These are phyloP conservation scores for Geotrichum fermentans DNA, from an alignment of 1,139 yeast genomes.

Conservation along the genomic window DNA sequence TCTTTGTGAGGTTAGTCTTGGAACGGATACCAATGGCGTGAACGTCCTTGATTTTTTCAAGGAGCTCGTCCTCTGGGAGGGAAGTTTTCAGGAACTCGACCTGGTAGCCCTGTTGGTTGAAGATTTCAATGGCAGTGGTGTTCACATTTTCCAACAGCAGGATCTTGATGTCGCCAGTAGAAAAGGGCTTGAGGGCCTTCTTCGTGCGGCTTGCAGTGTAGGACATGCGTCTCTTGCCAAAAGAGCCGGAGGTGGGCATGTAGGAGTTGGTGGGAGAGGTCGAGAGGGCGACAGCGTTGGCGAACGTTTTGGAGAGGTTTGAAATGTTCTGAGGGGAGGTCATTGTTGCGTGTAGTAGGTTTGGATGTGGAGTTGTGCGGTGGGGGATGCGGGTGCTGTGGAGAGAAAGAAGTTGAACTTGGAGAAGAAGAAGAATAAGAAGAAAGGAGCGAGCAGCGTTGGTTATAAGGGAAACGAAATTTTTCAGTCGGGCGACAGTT, in stretches of 20 bases:
- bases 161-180: conserved; percentile 88
- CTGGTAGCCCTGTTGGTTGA: conserved; percentile 89
- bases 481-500: no score
- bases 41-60: conserved; percentile 87
- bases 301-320: conserved; percentile 48
- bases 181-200: conserved; percentile 79
- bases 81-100: conserved; percentile 91
- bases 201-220: conserved; percentile 31
- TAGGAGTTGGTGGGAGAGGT: conserved; percentile 47
- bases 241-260: conserved; percentile 37
- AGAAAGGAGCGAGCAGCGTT: not conserved
- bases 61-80: conserved; percentile 85
- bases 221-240: conserved; percentile 30
- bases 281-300: conserved; percentile 49
- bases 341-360: conserved; percentile 38
- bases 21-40: conserved; percentile 98
- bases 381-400: not conserved
- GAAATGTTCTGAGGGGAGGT: conserved; percentile 66
- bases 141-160: conserved; percentile 89
- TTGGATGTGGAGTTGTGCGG: not conserved
- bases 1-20: conserved; percentile 81
- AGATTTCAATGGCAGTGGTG: conserved; percentile 81
- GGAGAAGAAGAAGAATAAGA: conserved; percentile 6
- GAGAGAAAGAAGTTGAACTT: not conserved
- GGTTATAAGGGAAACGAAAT: not conserved